Conservation (phyloP, 768 basidiomycete species). For the Tubosaeta sp. region DNA sequence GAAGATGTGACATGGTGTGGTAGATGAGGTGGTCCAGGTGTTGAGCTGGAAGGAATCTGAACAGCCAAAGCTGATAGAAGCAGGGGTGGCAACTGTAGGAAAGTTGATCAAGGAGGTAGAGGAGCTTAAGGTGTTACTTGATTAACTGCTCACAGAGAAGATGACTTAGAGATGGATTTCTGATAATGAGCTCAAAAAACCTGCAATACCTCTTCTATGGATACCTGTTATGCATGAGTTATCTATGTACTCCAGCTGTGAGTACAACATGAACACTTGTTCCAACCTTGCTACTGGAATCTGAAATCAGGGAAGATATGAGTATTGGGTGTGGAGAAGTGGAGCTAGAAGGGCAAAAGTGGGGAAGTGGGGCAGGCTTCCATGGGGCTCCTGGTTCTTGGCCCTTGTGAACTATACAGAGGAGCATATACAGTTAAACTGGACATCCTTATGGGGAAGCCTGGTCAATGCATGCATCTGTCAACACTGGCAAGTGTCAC, state of each 20-base stretch:
- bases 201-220: no score
- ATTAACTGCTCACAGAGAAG: slow-evolving; percentile 15
- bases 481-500: not conserved
- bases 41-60: slow-evolving; percentile 44
- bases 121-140: slow-evolving; percentile 30
- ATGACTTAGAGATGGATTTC: slow-evolving; percentile 1
- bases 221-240: no score
- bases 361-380: slow-evolving; percentile 25
- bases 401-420: slow-evolving; percentile 49
- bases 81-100: slow-evolving; percentile 15
- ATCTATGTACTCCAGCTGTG: no score
- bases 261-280: no score
- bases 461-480: slow-evolving; percentile 35
- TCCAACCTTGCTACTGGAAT: slow-evolving; percentile 47
- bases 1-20: slow-evolving; percentile 72
- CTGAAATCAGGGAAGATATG: slow-evolving; percentile 73
- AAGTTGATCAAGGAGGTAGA: slow-evolving; percentile 41
- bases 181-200: no score
- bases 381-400: slow-evolving; percentile 47
- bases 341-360: not conserved
- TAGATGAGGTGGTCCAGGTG: slow-evolving; percentile 49
- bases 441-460: slow-evolving; percentile 38
- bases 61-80: not conserved
- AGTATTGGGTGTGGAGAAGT: slow-evolving; percentile 42
- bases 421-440: slow-evolving; percentile 42